Evolutionary conservation across 1,284 basidiomycete genomes (phyloP).

Genomic region (Retiboletus flavoniger): DNA sequence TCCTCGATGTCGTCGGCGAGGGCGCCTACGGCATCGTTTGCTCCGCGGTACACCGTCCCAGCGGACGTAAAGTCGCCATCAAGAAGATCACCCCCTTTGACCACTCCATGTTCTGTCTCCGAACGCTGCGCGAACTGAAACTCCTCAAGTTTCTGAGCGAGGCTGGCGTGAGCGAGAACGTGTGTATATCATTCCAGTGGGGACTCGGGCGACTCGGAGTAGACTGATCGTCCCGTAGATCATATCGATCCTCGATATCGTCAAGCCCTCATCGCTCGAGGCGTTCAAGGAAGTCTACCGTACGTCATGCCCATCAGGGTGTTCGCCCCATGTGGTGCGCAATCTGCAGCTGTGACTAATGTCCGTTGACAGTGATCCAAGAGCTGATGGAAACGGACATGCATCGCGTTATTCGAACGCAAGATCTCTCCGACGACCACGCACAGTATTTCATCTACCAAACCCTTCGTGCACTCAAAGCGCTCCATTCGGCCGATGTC

Average conservation of each 20-base stretch:
- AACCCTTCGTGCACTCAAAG: constrained; percentile 91
- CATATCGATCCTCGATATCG: constrained; percentile 93
- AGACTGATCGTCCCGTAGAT: constrained; percentile 53
- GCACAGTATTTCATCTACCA: constrained; percentile 81
- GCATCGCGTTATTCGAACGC: constrained; percentile 73
- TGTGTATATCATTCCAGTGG: constrained; percentile 39
- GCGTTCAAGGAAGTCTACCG: constrained; percentile 92
- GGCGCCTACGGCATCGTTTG: constrained; percentile 89
- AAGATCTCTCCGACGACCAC: constrained; percentile 81
- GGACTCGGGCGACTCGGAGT: not conserved
- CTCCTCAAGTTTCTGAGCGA: constrained; percentile 89
- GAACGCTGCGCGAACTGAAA: constrained; percentile 86
- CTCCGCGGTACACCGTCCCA: constrained; percentile 80
- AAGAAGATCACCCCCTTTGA: constrained; percentile 94
- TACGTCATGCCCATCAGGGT: constrained; percentile 39
- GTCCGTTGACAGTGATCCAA: constrained; percentile 57
- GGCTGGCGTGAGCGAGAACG: constrained; percentile 91
- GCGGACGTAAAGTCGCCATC: constrained; percentile 80
- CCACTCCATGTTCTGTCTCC: constrained; percentile 87
- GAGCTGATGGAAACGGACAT: constrained; percentile 76
- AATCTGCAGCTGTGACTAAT: constrained; percentile 11
- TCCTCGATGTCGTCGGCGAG: constrained; percentile 88
- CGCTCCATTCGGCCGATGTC: constrained; percentile 91
- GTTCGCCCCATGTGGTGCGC: not conserved
- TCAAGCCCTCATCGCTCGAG: constrained; percentile 86